Base-by-base conservation (phyloP, 257 asterid species). In the Solanum habrochaites region DNA sequence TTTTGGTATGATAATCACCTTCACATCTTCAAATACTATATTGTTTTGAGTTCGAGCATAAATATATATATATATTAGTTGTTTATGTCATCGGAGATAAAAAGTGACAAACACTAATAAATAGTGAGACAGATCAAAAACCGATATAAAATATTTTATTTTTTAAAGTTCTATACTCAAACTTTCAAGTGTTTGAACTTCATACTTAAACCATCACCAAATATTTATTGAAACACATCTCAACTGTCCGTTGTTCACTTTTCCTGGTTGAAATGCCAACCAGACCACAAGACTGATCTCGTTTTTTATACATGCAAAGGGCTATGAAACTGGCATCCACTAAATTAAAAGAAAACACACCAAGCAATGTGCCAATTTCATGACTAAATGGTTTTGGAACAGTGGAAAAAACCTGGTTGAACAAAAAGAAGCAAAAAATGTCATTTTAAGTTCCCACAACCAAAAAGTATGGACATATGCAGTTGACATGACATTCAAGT, bases 401-500 rank as follows among this genome's bases (percentile, higher is more conserved):
- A 77, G 37, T 42, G 7, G 8, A 14, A 15, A 4, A 27, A 3
- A 14, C 4, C 23, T 14, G 40, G 40, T 29, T 1, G 11, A 80
- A 1, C 31, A 14, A 77, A 15, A 80, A 16, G 43, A 25, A 77
- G 23, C 12, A 78, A 0, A 15, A 45, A 25, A 25, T 14, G 25
- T 8, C 40, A 43, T 27, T 4, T 15, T 15, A 43, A 43, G 60
- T 25, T 43, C 64, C 7, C 29, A 23, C 23, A 43, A 77, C 83
- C 39, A 77, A 2, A 2, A 25, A 42, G 83, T n/a, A 77, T n/a
- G 15, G 4, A 0, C 31, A 77, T 35, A 18, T 77, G 62, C 64
- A 77, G 49, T 18, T 14, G 83, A 43, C 39, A 25, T n/a, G 83
- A 43, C n/a, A 43, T n/a, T 77, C 40, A 78, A 78, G 25, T 78